phyloP scores from a whole-genome alignment of 768 basidiomycete species.

The Rickenella mellea region DNA sequence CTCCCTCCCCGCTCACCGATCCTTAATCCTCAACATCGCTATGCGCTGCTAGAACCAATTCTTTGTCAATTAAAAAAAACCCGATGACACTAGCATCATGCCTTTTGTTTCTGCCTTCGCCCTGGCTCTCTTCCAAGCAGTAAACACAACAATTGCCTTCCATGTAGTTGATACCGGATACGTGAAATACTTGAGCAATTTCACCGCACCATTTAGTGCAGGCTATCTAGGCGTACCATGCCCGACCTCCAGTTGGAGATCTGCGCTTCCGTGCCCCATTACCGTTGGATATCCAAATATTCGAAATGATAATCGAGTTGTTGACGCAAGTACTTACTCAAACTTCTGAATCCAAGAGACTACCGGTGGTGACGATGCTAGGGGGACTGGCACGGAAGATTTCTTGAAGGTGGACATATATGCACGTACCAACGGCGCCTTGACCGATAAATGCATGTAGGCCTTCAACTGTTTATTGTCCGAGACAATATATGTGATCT shows the following conservation, averaged over 20 bases:
- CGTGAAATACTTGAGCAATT: constrained; percentile 46
- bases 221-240: constrained; percentile 40
- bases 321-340: constrained; percentile 47
- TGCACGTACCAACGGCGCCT: constrained; percentile 38
- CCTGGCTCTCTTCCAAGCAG: too few species aligned
- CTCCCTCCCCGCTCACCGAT: too few species aligned
- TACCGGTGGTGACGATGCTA: constrained; percentile 40
- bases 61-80: too few species aligned
- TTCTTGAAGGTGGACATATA: constrained; percentile 61
- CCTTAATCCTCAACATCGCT: too few species aligned
- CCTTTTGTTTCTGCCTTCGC: too few species aligned
- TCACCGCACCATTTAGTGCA: constrained; percentile 39
- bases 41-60: too few species aligned
- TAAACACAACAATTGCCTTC: too few species aligned
- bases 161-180: constrained; percentile 46
- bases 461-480: too few species aligned
- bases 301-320: constrained; percentile 21
- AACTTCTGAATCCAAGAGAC: constrained; percentile 53
- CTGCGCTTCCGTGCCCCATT: constrained; percentile 35
- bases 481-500: too few species aligned
- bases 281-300: constrained; percentile 26
- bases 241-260: constrained; percentile 23
- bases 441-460: too few species aligned
- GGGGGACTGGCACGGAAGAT: constrained; percentile 59
- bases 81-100: too few species aligned